Percentiles rank a stretch among this genome's conserved stretches.
Evolutionary conservation across 2,329 filamentous ascomycete genomes (phyloP).

Genomic region (Paecilomyces sp.): DNA sequence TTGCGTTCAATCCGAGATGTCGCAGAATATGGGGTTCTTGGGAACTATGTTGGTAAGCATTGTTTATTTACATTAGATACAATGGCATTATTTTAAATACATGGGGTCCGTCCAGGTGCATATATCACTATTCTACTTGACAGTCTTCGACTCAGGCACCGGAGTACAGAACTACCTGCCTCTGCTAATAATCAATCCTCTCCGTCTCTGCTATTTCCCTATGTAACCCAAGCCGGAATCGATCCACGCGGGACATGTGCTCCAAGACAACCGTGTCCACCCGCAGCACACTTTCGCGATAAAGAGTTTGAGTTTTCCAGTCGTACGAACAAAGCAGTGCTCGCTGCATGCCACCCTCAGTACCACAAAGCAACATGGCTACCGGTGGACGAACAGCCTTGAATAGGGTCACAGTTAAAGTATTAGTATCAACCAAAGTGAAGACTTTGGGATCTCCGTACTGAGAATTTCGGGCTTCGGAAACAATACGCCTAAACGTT

Average conservation of each 20-base stretch:
- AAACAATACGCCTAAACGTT: slow-evolving; percentile 12
- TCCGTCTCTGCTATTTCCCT: not conserved
- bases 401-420: slow-evolving; percentile 40
- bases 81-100: too few relatives aligned
- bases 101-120: too few relatives aligned
- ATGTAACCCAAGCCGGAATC: slow-evolving; percentile 20
- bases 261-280: slow-evolving; percentile 33
- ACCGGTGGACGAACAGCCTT: slow-evolving; percentile 31
- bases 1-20: too few relatives aligned
- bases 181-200: too few relatives aligned
- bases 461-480: slow-evolving; percentile 14
- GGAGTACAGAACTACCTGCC: too few relatives aligned
- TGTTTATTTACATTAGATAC: too few relatives aligned
- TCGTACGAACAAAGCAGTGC: slow-evolving; percentile 42
- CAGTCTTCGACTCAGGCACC: too few relatives aligned
- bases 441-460: slow-evolving; percentile 23
- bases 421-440: slow-evolving; percentile 36
- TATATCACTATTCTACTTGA: too few relatives aligned
- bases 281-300: slow-evolving; percentile 39
- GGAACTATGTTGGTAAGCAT: too few relatives aligned
- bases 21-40: too few relatives aligned
- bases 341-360: slow-evolving; percentile 41
- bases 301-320: slow-evolving; percentile 33
- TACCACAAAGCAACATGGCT: slow-evolving; percentile 37
- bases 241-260: slow-evolving; percentile 26